These are phyloP conservation scores for Exophiala sideris DNA, from an alignment of 2,329 filamentous ascomycete genomes.

Conservation along the genomic window DNA sequence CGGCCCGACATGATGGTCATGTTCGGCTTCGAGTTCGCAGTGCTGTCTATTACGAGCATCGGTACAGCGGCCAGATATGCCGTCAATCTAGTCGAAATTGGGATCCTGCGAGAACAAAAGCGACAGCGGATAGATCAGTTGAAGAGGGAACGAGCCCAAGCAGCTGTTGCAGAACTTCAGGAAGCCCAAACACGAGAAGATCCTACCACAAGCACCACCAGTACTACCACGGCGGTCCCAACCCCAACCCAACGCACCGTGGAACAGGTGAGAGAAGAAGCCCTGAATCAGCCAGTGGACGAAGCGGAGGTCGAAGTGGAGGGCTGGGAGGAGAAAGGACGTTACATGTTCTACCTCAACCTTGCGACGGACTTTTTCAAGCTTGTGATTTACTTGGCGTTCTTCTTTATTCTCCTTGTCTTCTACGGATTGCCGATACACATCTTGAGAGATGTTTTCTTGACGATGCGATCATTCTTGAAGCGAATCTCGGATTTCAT, in stretches of 20 bases:
- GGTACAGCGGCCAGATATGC: slow-evolving; percentile 77
- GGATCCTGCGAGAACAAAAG: slow-evolving; percentile 72
- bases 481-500: slow-evolving; percentile 86
- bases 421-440: slow-evolving; percentile 97
- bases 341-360: slow-evolving; percentile 86
- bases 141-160: slow-evolving; percentile 53
- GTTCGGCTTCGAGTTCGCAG: slow-evolving; percentile 97
- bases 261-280: slow-evolving; percentile 20
- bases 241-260: slow-evolving; percentile 19
- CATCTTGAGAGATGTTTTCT: slow-evolving; percentile 91
- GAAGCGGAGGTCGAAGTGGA: slow-evolving; percentile 94
- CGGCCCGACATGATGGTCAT: slow-evolving; percentile 99
- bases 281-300: slow-evolving; percentile 60
- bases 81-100: slow-evolving; percentile 73
- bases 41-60: slow-evolving; percentile 73
- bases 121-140: slow-evolving; percentile 64
- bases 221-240: slow-evolving; percentile 30
- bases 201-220: slow-evolving; percentile 46
- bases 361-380: slow-evolving; percentile 87
- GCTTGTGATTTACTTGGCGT: slow-evolving; percentile 79
- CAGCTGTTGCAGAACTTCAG: slow-evolving; percentile 22
- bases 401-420: slow-evolving; percentile 87
- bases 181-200: slow-evolving; percentile 5
- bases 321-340: slow-evolving; percentile 93
- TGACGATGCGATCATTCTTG: slow-evolving; percentile 87